phyloP scores from a whole-genome alignment of 495 filamentous ascomycete genomes.

The Penicillium manginii region DNA sequence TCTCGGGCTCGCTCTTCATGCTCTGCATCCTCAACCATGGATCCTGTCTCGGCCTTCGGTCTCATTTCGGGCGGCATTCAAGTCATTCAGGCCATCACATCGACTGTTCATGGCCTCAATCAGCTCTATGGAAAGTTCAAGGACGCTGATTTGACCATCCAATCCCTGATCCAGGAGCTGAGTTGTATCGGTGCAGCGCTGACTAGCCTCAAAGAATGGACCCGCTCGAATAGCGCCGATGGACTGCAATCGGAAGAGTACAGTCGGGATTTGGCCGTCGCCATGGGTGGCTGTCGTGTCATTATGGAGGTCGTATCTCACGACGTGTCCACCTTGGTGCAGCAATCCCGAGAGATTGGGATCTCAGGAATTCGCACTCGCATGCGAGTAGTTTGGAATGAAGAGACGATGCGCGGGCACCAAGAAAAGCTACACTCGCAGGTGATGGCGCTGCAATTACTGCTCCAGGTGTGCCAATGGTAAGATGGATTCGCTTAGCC shows the following conservation, averaged over 20 bases:
- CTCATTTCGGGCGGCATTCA: slow-evolving; percentile 35
- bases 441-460: slow-evolving; percentile 45
- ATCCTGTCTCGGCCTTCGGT: slow-evolving; percentile 37
- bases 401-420: slow-evolving; percentile 46
- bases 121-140: slow-evolving; percentile 41
- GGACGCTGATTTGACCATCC: slow-evolving; percentile 48
- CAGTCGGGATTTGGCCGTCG: slow-evolving; percentile 37
- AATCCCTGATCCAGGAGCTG: slow-evolving; percentile 44
- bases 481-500: slow-evolving; percentile 22
- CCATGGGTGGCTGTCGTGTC: slow-evolving; percentile 44
- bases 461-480: slow-evolving; percentile 51
- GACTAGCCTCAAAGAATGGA: slow-evolving; percentile 47
- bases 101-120: slow-evolving; percentile 38
- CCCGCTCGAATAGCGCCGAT: slow-evolving; percentile 29
- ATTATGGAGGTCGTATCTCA: slow-evolving; percentile 45
- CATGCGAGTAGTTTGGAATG: slow-evolving; percentile 44
- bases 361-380: slow-evolving; percentile 28
- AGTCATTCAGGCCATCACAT: slow-evolving; percentile 35
- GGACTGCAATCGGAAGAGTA: slow-evolving; percentile 33
- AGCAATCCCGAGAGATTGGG: slow-evolving; percentile 17
- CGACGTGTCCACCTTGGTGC: slow-evolving; percentile 41
- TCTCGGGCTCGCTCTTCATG: not conserved
- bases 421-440: slow-evolving; percentile 45
- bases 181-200: slow-evolving; percentile 44
- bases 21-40: slow-evolving; percentile 25